Evolutionary conservation across 2,329 filamentous ascomycete genomes (phyloP), one percentile per base, ranked within the genome.

Genomic region (Ophiocordyceps australis): DNA sequence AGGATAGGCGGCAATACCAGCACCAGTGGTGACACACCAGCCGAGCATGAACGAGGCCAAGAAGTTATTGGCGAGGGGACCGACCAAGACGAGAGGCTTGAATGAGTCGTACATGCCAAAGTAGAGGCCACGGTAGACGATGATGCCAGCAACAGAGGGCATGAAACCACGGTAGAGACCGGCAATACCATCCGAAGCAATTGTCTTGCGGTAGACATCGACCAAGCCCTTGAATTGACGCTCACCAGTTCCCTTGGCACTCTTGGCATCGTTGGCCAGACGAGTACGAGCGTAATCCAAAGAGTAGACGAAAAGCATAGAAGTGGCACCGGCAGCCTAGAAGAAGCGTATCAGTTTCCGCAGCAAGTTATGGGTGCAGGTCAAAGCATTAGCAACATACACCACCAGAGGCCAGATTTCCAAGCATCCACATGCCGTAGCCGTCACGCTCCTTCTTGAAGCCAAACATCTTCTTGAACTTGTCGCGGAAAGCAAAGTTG

Each of bases 101-200:
- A 98, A 76, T 47, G 89, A 98, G 70, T 98, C 89, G 83, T 98
- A 98, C 79, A 98, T 79, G 59, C 89, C 89, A 79, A 98, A 98
- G 85, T 98, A 98, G 50, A 98, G 83, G 94, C 89, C 89, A 82
- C 89, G 89, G 82, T 98, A 98, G 67, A 98, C 89, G 51, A 98
- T 63, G 62, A 98, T 98, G 78, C 89, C 89, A 62, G 79, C 73
- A 54, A 98, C 89, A 53, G 89, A 98, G 59, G 91, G 89, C 73
- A 85, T 83, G 80, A 98, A 98, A 73, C 89, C 89, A 92, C 89
- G 89, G 82, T 98, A 98, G 54, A 98, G 85, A 91, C 89, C 89
- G 55, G 76, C 79, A 66, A 98, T 71, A 91, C 89, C 89, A 60
- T 98, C 89, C 50, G 82, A 80, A 48, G 89, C 86, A 50, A 98